These are phyloP conservation scores for Pythium guiyangense DNA, from an alignment of 352 stramenopile genomes.

Conservation along the genomic window DNA sequence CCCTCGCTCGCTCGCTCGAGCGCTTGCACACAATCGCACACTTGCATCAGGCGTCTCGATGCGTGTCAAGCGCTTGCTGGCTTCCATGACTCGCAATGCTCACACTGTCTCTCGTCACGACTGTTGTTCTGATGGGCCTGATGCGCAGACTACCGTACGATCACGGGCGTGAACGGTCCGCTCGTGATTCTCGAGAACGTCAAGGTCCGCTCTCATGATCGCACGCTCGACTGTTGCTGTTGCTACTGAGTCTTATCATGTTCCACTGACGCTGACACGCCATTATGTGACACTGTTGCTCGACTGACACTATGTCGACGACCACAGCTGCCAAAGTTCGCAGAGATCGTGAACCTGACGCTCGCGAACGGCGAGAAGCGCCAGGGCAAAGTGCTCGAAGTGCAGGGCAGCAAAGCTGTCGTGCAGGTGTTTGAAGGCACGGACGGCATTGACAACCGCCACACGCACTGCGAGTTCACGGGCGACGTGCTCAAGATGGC, in stretches of 20 bases:
- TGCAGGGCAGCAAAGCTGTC: slow-evolving; percentile 95
- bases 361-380: slow-evolving; percentile 95
- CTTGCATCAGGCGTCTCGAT: not conserved
- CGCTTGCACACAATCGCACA: not conserved
- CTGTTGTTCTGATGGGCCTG: slow-evolving; percentile 10
- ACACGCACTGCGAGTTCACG: slow-evolving; percentile 98
- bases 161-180: slow-evolving; percentile 97
- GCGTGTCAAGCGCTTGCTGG: not conserved
- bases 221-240: not conserved
- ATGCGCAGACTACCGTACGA: slow-evolving; percentile 93
- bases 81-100: not conserved
- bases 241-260: too few relatives aligned
- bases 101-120: not conserved
- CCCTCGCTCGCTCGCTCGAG: not conserved
- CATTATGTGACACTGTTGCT: too few relatives aligned
- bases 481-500: slow-evolving; percentile 99
- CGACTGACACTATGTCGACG: too few relatives aligned
- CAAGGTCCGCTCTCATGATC: slow-evolving; percentile 70
- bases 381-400: slow-evolving; percentile 93
- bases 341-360: slow-evolving; percentile 98
- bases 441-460: slow-evolving; percentile 98
- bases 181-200: slow-evolving; percentile 99
- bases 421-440: slow-evolving; percentile 99
- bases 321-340: slow-evolving; percentile 95
- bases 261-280: too few relatives aligned